These are phyloP conservation scores for Entomortierella chlamydospora DNA, from an alignment of 192 early-diverging fungal genomes.

Conservation along the genomic window DNA sequence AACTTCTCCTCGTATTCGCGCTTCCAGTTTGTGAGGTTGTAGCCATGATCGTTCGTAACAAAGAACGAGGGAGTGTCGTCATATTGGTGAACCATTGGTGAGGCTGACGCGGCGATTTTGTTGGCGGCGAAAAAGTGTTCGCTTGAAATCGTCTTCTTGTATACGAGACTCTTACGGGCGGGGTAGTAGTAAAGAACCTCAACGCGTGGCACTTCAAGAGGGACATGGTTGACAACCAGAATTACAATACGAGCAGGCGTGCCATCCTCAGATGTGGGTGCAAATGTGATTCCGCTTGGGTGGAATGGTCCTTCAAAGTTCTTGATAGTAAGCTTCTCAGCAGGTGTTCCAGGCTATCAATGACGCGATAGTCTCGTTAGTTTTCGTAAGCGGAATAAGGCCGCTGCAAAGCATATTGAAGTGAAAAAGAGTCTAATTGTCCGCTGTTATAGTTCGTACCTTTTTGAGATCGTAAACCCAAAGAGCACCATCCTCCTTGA, in stretches of 20 bases:
- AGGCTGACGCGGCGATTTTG: constrained; percentile 39
- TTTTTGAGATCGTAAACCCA: constrained; percentile 51
- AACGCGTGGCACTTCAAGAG: constrained; percentile 38
- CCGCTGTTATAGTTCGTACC: constrained; percentile 4
- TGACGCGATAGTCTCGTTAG: too few species aligned
- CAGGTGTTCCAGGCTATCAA: constrained; percentile 35
- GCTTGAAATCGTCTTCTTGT: constrained; percentile 51
- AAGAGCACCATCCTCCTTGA: constrained; percentile 40
- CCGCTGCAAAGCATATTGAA: too few species aligned
- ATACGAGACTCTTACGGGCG: constrained; percentile 48
- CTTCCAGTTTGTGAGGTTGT: constrained; percentile 54
- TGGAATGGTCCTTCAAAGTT: constrained; percentile 46
- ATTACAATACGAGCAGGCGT: constrained; percentile 47
- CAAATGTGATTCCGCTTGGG: constrained; percentile 45
- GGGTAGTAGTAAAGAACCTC: constrained; percentile 55
- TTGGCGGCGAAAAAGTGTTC: constrained; percentile 43
- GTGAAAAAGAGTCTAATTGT: too few species aligned
- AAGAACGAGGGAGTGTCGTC: constrained; percentile 53
- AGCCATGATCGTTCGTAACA: constrained; percentile 44
- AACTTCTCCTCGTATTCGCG: constrained; percentile 52
- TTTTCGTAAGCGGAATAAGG: too few species aligned
- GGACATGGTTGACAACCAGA: constrained; percentile 51
- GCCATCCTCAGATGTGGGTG: constrained; percentile 45
- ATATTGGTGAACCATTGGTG: constrained; percentile 14
- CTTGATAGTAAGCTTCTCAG: constrained; percentile 53